Evolutionary conservation across 202 grass and related monocot species (phyloP).

Genomic region (Hordeum pubiflorum): DNA sequence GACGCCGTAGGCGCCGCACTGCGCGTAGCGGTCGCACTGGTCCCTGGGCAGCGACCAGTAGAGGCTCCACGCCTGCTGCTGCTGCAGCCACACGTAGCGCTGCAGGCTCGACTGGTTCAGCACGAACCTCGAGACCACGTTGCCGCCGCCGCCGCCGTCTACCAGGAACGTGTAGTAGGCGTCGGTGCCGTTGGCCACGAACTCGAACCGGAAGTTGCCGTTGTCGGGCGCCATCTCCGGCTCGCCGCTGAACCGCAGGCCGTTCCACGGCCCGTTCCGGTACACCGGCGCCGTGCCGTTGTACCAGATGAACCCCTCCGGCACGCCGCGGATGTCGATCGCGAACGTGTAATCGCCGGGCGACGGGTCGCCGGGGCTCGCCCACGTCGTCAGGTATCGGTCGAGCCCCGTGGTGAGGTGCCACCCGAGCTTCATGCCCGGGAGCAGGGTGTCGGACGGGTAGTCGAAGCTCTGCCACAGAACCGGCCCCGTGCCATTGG

Average conservation of each 20-base stretch:
- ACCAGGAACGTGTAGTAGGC: conserved; percentile 48
- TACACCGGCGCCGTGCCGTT: conserved; percentile 23
- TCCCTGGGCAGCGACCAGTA: conserved; percentile 62
- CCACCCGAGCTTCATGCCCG: conserved; percentile 71
- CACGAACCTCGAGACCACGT: conserved; percentile 47
- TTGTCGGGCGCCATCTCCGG: conserved; percentile 52
- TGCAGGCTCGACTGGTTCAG: conserved; percentile 47
- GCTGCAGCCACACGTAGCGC: conserved; percentile 37
- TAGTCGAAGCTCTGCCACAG: conserved; percentile 80
- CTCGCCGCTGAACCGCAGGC: conserved; percentile 48
- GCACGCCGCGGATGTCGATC: conserved; percentile 35
- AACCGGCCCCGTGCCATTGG: background rate
- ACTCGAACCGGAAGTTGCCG: conserved; percentile 44
- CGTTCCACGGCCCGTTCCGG: conserved; percentile 69
- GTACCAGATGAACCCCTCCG: conserved; percentile 43
- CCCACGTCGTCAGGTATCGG: conserved; percentile 55
- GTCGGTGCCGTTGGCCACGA: conserved; percentile 36
- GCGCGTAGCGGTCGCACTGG: conserved; percentile 54
- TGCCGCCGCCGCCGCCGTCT: background rate
- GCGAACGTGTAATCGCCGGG: conserved; percentile 45
- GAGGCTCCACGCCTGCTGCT: conserved; percentile 36
- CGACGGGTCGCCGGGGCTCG: conserved; percentile 49
- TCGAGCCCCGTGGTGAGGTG: conserved; percentile 39
- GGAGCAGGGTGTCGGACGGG: conserved; percentile 58
- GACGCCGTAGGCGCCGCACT: conserved; percentile 51